Evolutionary conservation across 164 flowering plant species (phyloP), one percentile per base, ranked within the genome.

Genomic region (Aristolochia fimbriata): DNA sequence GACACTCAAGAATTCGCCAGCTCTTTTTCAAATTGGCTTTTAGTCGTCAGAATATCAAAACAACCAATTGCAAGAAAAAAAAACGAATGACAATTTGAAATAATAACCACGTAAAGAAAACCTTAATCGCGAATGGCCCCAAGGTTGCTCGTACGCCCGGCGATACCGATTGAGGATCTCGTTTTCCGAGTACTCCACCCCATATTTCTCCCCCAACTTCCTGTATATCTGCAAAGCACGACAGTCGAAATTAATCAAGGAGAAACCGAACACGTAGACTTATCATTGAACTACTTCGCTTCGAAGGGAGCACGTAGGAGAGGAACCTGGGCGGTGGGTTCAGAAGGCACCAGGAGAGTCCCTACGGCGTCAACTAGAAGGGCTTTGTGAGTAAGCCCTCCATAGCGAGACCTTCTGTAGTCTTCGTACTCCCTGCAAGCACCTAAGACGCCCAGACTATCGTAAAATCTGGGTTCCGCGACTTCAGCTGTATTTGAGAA

Each of bases 81-180:
- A 21, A 7, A 52, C 30, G 56, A 21, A 22, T 3, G 1, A 20
- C 23, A 19, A 52, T 23, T 15, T 48, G 6, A 48, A 48, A 0
- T 16, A 12, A 48, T 4, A 50, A 15, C 57, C 2, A 11, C 16
- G 24, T 8, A 1, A 22, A 24, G 16, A n/a, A 21, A 54, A 81
- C 98, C 98, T 86, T 72, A 90, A 84, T 51, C 91, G 85, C 53
- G 98, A 93, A 80, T 74, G 63, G 14, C 92, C 92, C 97, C 97
- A 93, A 21, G 97, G 98, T 78, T 86, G 89, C 74, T 48, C 94
- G 66, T 93, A 93, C 61, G 97, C 98, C 74, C 91, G 68, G 63
- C 98, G 76, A 68, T 87, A 93, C 72, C 94, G 77, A 61, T 70
- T 65, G 70, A 93, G 60, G 62, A 90, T 93, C 79, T 93, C 98